Evolutionary conservation across 2,329 filamentous ascomycete species (phyloP).

Genomic region (Hortaea sp.): DNA sequence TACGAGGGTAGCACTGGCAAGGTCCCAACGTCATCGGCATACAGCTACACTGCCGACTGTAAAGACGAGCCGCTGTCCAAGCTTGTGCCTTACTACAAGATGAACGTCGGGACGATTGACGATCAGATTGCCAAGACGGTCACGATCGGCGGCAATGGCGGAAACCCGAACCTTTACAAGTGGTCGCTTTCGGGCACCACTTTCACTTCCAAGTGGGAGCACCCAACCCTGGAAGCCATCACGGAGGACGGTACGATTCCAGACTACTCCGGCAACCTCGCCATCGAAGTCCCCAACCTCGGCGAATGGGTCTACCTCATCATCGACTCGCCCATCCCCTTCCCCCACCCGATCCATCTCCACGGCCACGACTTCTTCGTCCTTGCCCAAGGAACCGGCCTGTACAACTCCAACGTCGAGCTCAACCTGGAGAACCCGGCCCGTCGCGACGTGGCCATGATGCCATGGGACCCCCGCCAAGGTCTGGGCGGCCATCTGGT

Average conservation of each 20-base stretch:
- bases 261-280: conserved; percentile 26
- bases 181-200: conserved; percentile 34
- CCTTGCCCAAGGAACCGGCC: conserved; percentile 20
- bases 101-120: conserved; percentile 17
- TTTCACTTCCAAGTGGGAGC: conserved; percentile 28
- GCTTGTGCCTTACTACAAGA: conserved; percentile 25
- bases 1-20: conserved; percentile 24
- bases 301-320: conserved; percentile 35
- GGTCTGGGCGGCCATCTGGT: conserved; percentile 34
- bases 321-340: conserved; percentile 28
- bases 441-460: conserved; percentile 38
- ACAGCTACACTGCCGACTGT: conserved; percentile 25
- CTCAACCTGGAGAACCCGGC: conserved; percentile 35
- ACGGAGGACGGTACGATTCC: conserved; percentile 25
- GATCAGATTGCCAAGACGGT: conserved; percentile 23
- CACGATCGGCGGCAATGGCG: conserved; percentile 21
- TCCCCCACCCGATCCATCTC: conserved; percentile 25
- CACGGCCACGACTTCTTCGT: conserved; percentile 26
- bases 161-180: conserved; percentile 29
- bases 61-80: conserved; percentile 29
- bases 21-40: conserved; percentile 24
- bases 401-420: conserved; percentile 17
- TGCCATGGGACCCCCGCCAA: conserved; percentile 22
- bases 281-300: conserved; percentile 25
- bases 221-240: conserved; percentile 30